Percentiles rank a stretch among this genome's conserved stretches.
Evolutionary conservation across 2,329 filamentous ascomycete species (phyloP).

Genomic region (Arthrocladium fulminans): DNA sequence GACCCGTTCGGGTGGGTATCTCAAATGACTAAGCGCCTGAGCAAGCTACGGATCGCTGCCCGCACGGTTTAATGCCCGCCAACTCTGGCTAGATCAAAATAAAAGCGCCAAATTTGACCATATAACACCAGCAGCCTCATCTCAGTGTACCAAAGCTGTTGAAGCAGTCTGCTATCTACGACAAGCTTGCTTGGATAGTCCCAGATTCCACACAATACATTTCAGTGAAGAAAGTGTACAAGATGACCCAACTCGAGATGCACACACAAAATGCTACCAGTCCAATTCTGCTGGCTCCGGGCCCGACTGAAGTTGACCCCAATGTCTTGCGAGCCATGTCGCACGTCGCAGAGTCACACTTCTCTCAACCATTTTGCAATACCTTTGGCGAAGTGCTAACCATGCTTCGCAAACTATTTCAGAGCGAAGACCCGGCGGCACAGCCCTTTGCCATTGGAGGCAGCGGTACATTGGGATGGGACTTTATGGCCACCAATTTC

Average conservation of each 20-base stretch:
- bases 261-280: neutral
- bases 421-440: slow-evolving; percentile 67
- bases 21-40: neutral
- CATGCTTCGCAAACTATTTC: slow-evolving; percentile 86
- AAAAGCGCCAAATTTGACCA: too few species aligned
- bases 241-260: neutral
- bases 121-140: too few species aligned
- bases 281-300: slow-evolving; percentile 80
- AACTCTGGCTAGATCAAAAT: neutral
- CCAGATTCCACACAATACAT: too few species aligned
- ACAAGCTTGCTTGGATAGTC: too few species aligned
- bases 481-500: slow-evolving; percentile 84
- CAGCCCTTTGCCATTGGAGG: slow-evolving; percentile 91
- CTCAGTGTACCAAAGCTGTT: too few species aligned
- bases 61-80: neutral
- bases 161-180: too few species aligned
- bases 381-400: slow-evolving; percentile 81
- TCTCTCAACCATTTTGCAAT: slow-evolving; percentile 77
- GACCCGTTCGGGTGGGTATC: neutral
- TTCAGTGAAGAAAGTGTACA: too few species aligned
- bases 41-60: neutral
- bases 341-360: slow-evolving; percentile 63
- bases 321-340: slow-evolving; percentile 10
- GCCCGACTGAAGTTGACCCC: slow-evolving; percentile 43
- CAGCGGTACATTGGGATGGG: slow-evolving; percentile 93